These are phyloP conservation scores for Chlorella sp. DNA, from an alignment of 139 green algal genomes.

Conservation along the genomic window DNA sequence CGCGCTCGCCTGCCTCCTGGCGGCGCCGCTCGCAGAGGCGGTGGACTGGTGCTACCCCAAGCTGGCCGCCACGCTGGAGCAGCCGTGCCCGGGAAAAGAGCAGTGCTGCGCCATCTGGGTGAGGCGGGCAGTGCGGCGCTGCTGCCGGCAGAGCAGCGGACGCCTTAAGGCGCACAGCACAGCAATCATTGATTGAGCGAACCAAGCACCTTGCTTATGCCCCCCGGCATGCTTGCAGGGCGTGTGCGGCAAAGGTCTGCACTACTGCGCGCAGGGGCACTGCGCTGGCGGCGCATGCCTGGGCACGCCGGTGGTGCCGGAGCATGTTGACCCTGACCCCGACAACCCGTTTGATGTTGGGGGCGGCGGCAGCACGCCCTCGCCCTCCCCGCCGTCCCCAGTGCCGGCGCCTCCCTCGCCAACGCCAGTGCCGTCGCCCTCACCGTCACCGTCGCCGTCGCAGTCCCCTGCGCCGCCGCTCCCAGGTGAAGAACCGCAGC, in stretches of 20 bases:
- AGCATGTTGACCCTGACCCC: neutral
- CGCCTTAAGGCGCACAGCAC: neutral
- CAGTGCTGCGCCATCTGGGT: conserved; percentile 27
- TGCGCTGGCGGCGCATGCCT: conserved; percentile 19
- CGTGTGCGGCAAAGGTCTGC: conserved; percentile 12
- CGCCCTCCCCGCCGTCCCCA: neutral
- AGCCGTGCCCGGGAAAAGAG: neutral
- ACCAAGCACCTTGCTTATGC: neutral
- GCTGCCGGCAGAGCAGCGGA: too few relatives aligned
- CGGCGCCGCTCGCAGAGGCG: neutral
- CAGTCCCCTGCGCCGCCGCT: neutral
- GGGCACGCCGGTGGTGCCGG: neutral
- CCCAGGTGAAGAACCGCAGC: neutral
- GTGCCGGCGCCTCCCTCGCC: neutral
- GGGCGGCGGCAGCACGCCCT: too few relatives aligned
- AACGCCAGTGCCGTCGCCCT: neutral
- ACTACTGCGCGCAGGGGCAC: conserved; percentile 26
- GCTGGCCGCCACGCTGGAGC: neutral
- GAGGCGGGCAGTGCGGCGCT: neutral
- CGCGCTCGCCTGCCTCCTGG: neutral
- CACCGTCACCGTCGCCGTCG: neutral
- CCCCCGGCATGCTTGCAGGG: conserved; percentile 2
- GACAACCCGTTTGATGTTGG: neutral
- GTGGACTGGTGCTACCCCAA: conserved; percentile 3
- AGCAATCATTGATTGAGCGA: neutral